Conservation (phyloP, 2,329 filamentous ascomycete species). For the Pseudofabraea citricarpa region DNA sequence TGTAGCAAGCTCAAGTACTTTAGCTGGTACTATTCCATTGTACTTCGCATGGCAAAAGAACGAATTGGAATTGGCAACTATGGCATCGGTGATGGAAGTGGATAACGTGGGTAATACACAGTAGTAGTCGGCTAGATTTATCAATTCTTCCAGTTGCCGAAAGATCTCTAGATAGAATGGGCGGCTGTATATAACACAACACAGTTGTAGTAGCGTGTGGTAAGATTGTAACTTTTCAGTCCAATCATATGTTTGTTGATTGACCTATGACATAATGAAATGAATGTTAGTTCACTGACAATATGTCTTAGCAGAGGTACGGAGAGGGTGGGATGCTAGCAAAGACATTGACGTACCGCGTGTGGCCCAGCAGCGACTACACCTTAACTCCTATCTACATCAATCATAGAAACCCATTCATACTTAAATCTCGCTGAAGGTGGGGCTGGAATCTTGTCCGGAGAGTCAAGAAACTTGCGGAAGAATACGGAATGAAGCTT, state of each 20-base stretch:
- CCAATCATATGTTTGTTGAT: too few relatives aligned
- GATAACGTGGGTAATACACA: background rate
- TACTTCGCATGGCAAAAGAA: too few relatives aligned
- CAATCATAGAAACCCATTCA: conserved; percentile 9
- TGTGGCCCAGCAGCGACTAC: background rate
- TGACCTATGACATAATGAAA: too few relatives aligned
- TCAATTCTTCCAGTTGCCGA: background rate
- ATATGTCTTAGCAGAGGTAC: background rate
- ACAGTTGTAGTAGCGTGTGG: background rate
- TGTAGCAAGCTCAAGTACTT: background rate
- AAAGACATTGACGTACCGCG: background rate
- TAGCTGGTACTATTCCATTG: background rate
- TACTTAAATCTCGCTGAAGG: conserved; percentile 2
- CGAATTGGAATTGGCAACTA: too few relatives aligned
- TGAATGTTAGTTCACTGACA: too few relatives aligned
- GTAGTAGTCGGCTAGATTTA: conserved; percentile 5
- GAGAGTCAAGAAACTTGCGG: conserved; percentile 8
- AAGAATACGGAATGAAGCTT: conserved; percentile 12
- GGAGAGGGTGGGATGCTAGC: background rate
- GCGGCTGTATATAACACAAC: background rate
- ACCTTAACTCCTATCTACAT: conserved; percentile 8
- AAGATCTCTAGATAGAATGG: background rate
- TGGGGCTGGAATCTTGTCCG: conserved; percentile 5
- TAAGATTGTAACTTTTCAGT: background rate
- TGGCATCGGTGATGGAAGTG: too few relatives aligned